Evolutionary conservation across 148 eudicot genomes (phyloP).

Genomic region (Cornus florida): DNA sequence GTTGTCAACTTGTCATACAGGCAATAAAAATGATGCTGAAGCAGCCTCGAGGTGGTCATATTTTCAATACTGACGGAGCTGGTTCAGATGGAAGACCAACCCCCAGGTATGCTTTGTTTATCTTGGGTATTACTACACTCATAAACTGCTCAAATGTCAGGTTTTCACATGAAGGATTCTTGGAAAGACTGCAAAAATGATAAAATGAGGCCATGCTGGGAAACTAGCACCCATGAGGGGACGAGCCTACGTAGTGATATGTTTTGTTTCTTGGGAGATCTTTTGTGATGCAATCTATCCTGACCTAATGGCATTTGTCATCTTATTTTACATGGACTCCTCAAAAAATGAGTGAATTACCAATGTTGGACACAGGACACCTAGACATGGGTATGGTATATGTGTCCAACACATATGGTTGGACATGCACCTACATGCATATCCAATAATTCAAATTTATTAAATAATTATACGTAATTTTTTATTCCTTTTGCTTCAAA

Average conservation of each 20-base stretch:
- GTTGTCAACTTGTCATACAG: slow-evolving; percentile 35
- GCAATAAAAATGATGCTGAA: slow-evolving; percentile 90
- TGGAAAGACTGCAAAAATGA: not conserved
- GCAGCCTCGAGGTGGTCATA: slow-evolving; percentile 89
- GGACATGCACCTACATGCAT: no score
- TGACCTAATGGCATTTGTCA: no score
- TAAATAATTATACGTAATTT: no score
- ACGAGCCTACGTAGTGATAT: not conserved
- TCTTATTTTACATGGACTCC: no score
- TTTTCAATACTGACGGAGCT: slow-evolving; percentile 96
- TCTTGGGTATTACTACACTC: not conserved
- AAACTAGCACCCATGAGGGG: not conserved
- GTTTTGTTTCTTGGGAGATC: not conserved
- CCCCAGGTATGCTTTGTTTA: slow-evolving; percentile 57
- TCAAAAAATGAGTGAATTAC: no score
- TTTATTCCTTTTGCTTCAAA: no score
- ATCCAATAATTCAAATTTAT: no score
- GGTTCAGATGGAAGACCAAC: slow-evolving; percentile 99
- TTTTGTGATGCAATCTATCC: not conserved
- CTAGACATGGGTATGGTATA: no score
- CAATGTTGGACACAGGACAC: no score
- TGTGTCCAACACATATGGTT: no score
- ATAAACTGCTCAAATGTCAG: not conserved
- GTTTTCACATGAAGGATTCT: not conserved
- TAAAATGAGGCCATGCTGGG: not conserved